phyloP scores from a whole-genome alignment of 2,329 filamentous ascomycete species.

The Byssochlamys sp. region DNA sequence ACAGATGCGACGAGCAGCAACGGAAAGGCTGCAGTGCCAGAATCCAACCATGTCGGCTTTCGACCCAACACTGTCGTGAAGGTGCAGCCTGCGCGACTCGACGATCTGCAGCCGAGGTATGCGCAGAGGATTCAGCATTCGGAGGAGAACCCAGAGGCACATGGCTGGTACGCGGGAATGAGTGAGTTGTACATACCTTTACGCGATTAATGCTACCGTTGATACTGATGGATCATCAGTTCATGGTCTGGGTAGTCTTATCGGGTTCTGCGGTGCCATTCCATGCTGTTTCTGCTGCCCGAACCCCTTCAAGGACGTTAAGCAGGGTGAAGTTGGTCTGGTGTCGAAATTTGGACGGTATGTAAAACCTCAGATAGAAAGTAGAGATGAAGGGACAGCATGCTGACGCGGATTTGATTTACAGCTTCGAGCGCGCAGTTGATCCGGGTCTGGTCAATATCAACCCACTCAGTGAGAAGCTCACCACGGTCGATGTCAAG shows the following conservation, averaged over 20 bases:
- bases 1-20: slow-evolving; percentile 13
- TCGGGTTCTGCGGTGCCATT: slow-evolving; percentile 74
- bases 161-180: slow-evolving; percentile 86
- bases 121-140: slow-evolving; percentile 53
- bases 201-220: slow-evolving; percentile 6
- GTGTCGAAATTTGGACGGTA: slow-evolving; percentile 81
- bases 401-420: slow-evolving; percentile 18
- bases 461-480: slow-evolving; percentile 83
- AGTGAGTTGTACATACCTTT: slow-evolving; percentile 44
- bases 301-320: slow-evolving; percentile 88
- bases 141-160: slow-evolving; percentile 56
- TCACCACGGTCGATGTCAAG: slow-evolving; percentile 94
- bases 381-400: neutral
- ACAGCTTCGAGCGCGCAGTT: slow-evolving; percentile 76
- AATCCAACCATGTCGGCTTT: slow-evolving; percentile 34
- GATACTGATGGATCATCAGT: slow-evolving; percentile 36
- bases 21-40: slow-evolving; percentile 24
- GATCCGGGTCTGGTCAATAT: slow-evolving; percentile 95
- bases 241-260: slow-evolving; percentile 60
- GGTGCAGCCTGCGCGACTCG: slow-evolving; percentile 69
- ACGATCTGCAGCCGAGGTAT: slow-evolving; percentile 78
- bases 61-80: slow-evolving; percentile 47
- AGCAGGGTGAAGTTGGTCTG: slow-evolving; percentile 87
- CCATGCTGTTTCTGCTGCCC: slow-evolving; percentile 88
- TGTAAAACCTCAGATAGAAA: slow-evolving; percentile 6